A percentile compares a stretch with the other conserved stretches of the same genome.
These are phyloP conservation scores for Erythrophleum fordii DNA, from an alignment of 306 rosid species.

Conservation along the genomic window DNA sequence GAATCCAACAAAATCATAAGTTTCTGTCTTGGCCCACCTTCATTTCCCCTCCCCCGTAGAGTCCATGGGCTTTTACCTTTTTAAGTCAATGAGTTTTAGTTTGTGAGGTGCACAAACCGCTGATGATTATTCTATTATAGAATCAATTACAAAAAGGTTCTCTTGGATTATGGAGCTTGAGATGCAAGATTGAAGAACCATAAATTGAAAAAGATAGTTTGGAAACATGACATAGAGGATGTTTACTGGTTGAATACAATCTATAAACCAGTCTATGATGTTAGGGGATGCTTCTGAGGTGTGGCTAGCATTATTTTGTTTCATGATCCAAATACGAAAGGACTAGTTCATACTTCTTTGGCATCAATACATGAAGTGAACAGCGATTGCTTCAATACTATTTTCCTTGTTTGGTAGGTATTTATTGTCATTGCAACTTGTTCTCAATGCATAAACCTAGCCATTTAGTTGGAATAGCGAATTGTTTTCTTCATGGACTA, in stretches of 20 bases:
- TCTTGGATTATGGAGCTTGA: neutral
- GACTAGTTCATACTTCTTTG: neutral
- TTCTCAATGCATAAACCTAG: conserved; percentile 3
- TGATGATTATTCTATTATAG: neutral
- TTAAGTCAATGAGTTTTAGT: neutral
- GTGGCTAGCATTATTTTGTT: neutral
- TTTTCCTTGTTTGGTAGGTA: neutral
- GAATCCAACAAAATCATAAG: too few relatives aligned
- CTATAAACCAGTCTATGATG: neutral
- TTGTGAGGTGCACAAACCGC: neutral
- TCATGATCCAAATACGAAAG: neutral
- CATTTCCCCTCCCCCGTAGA: neutral
- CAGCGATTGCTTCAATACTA: neutral
- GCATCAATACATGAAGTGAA: too few relatives aligned
- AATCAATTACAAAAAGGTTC: neutral
- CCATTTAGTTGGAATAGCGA: neutral
- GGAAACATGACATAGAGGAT: neutral
- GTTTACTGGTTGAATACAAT: neutral
- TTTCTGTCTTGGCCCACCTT: too few relatives aligned
- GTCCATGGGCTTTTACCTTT: neutral
- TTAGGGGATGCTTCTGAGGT: neutral
- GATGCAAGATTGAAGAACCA: neutral
- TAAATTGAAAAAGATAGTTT: neutral
- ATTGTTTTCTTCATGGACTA: neutral
- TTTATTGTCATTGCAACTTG: neutral